These are phyloP conservation scores for Tuber melanosporum DNA, from an alignment of 495 filamentous ascomycete genomes.

Conservation along the genomic window DNA sequence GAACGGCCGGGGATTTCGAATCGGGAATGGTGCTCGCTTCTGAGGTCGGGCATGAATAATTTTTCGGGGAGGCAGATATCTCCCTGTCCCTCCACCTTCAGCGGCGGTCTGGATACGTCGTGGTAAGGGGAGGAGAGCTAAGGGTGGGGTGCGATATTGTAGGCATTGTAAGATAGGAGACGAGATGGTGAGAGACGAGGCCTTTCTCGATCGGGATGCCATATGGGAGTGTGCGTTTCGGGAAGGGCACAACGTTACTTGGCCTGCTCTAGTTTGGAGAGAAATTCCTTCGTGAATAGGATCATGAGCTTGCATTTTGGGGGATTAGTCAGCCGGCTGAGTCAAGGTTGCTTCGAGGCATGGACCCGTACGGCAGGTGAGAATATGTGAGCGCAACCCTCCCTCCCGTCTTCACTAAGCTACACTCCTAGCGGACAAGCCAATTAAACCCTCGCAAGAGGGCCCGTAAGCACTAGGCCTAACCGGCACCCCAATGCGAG, in stretches of 20 bases:
- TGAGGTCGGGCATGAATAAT: constrained; percentile 5
- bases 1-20: constrained; percentile 22
- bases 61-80: constrained; percentile 4
- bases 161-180: neutral
- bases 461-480: no score
- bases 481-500: no score
- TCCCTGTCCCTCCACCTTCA: neutral
- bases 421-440: neutral
- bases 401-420: neutral
- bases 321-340: neutral
- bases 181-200: neutral
- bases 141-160: neutral
- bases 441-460: neutral
- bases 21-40: constrained; percentile 22
- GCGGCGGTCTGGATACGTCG: neutral
- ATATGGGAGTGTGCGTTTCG: neutral
- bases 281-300: neutral
- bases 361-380: neutral
- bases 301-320: neutral
- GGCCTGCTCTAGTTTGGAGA: neutral
- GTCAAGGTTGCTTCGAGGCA: neutral
- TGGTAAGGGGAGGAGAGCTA: neutral
- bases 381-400: neutral
- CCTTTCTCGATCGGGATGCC: neutral
- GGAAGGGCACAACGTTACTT: neutral